Evolutionary conservation across 495 filamentous ascomycete species (phyloP), one percentile per base, ranked within the genome.

Genomic region (Cercophora samala): DNA sequence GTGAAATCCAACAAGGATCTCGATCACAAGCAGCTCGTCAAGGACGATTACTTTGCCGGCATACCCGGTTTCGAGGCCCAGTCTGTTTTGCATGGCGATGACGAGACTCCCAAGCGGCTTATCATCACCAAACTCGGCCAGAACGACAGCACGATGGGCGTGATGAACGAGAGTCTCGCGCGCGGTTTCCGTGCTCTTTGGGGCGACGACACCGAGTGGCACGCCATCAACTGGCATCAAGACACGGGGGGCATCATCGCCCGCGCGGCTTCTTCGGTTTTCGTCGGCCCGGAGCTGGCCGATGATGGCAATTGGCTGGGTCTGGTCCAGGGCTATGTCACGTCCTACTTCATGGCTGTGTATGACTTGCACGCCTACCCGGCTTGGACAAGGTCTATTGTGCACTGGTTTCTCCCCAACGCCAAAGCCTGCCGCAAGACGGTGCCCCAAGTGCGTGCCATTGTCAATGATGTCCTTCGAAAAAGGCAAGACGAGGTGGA

Each of bases 1-100:
- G 21, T 58, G 55, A 58, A 58, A 23, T 22, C 55, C 21, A 58
- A 58, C 55, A 19, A 23, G n/a, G 55, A 58, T 23, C 55, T 58
- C 24, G 55, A 58, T 24, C 55, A 58, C 22, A 19, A 58, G 55
- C n/a, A 58, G 22, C 55, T 58, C 0, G 55, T 58, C 55, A 58
- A 23, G 22, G n/a, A 58, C 19, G 55, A 58, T 9, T 58, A 58
- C 22, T 58, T 58, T 23, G 55, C 15, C 18, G 1, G 55, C 6
- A 9, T 21, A 21, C 22, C 55, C 11, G 55, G 55, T 8, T 58
- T 58, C 11, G 55, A 58, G 22, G 55, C 17, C 55, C 55, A 19
- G 55, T 23, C 13, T 23, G 55, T 23, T 8, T 9, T 58, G 13
- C 55, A 58, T 23, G 11, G 22, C 4, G 19, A 19, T 23, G 55